A percentile compares a stretch with the other conserved stretches of the same genome.
These are phyloP conservation scores for Populus nigra DNA, from an alignment of 345 rosid genomes.

Conservation along the genomic window DNA sequence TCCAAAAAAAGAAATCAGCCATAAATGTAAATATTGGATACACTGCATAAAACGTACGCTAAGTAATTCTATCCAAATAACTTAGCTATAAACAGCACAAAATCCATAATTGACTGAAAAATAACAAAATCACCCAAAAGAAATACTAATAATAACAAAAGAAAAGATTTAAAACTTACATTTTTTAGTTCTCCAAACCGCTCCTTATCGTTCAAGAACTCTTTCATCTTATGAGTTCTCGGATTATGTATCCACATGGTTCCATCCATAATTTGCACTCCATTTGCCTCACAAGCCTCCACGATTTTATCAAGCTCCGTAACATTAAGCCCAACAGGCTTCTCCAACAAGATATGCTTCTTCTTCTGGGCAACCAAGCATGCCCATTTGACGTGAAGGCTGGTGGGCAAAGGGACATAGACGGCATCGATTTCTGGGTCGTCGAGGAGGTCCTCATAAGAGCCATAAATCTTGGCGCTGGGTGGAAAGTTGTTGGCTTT, in stretches of 20 bases:
- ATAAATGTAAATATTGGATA: no score
- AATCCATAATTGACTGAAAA: neutral
- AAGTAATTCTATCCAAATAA: no score
- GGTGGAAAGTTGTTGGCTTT: constrained; percentile 57
- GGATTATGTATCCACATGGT: constrained; percentile 90
- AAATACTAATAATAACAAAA: neutral
- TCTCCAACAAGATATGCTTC: constrained; percentile 77
- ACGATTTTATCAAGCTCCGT: constrained; percentile 58
- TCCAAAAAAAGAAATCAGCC: no score
- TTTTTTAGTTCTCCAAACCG: constrained; percentile 56
- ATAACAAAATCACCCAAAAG: no score
- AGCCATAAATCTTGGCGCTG: constrained; percentile 52
- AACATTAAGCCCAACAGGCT: constrained; percentile 62
- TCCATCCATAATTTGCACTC: constrained; percentile 83
- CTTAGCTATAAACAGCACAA: no score
- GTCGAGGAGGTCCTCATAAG: constrained; percentile 68
- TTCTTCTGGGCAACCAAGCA: constrained; percentile 55
- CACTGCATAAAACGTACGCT: no score
- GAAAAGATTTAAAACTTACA: constrained; percentile 22
- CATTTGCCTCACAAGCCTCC: constrained; percentile 59
- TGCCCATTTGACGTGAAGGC: constrained; percentile 75
- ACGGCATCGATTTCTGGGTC: constrained; percentile 75
- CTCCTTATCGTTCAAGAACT: constrained; percentile 44
- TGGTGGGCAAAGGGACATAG: constrained; percentile 69
- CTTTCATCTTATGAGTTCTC: constrained; percentile 49